A percentile compares a stretch with the other conserved stretches of the same genome.
Evolutionary conservation across 306 rosid genomes (phyloP).

Genomic region (Vigna hirtella): DNA sequence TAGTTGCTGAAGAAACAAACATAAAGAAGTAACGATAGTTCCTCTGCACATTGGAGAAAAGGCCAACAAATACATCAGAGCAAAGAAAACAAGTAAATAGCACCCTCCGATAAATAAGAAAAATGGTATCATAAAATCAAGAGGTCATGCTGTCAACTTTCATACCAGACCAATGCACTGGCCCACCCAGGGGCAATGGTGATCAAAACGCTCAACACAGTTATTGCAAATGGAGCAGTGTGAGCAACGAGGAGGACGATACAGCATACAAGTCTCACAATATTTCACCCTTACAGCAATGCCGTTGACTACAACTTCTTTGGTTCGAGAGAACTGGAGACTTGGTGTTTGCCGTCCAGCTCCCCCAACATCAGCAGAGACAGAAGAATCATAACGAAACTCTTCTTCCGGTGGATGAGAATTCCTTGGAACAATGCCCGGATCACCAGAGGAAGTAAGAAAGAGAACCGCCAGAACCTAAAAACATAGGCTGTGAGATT

Average conservation of each 20-base stretch:
- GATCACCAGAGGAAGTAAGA: slow-evolving; percentile 94
- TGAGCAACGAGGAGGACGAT: slow-evolving; percentile 97
- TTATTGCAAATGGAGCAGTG: slow-evolving; percentile 97
- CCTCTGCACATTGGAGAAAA: slow-evolving; percentile 64
- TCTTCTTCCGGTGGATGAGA: slow-evolving; percentile 95
- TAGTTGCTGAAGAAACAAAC: slow-evolving; percentile 88
- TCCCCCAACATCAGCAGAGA: slow-evolving; percentile 64
- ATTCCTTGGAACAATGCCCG: slow-evolving; percentile 91
- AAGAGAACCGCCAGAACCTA: slow-evolving; percentile 90
- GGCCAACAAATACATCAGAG: slow-evolving; percentile 37
- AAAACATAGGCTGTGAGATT: slow-evolving; percentile 56
- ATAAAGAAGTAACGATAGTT: slow-evolving; percentile 88
- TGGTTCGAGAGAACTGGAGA: slow-evolving; percentile 79
- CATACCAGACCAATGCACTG: slow-evolving; percentile 97
- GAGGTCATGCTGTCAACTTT: slow-evolving; percentile 31
- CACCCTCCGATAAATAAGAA: slow-evolving; percentile 25
- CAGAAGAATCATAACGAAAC: slow-evolving; percentile 68
- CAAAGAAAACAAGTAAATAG: slow-evolving; percentile 36
- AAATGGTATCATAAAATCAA: slow-evolving; percentile 13
- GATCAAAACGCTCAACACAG: slow-evolving; percentile 97
- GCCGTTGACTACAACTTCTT: slow-evolving; percentile 80
- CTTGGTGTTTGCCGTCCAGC: slow-evolving; percentile 76
- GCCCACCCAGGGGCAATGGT: slow-evolving; percentile 99
- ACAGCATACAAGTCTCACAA: slow-evolving; percentile 94
- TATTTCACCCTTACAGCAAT: slow-evolving; percentile 79